Conservation (phyloP, 192 early-diverging fungal genomes). For the Hyaloraphidium curvatum region DNA sequence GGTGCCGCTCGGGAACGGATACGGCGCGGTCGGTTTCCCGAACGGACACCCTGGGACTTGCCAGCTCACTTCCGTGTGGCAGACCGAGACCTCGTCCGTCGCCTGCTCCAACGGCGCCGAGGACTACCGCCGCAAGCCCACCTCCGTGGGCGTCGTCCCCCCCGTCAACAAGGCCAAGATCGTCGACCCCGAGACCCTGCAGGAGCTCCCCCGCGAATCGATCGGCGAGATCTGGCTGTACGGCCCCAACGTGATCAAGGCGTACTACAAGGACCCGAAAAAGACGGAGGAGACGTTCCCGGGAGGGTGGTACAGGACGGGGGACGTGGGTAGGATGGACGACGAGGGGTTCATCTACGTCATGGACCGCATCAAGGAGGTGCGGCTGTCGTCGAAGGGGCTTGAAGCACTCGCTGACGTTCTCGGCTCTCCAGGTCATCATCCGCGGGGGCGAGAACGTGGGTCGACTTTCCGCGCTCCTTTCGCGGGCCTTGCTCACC, state of each 20-base stretch:
- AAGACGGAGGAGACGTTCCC: conserved; percentile 7
- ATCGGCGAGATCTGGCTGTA: conserved; percentile 3
- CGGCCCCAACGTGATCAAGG: conserved; percentile 13
- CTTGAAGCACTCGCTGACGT: no score
- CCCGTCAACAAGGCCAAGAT: conserved; percentile 2
- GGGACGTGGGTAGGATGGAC: conserved; percentile 11
- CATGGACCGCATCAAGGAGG: conserved; percentile 10
- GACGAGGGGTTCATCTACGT: conserved; percentile 11
- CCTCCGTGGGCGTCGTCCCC: conserved; percentile 4
- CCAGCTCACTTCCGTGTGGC: no score
- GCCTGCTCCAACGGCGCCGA: background rate
- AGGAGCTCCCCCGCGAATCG: background rate
- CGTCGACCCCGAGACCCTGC: conserved; percentile 4
- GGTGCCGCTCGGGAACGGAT: conserved; percentile 5
- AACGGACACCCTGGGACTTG: no score
- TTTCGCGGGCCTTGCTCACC: background rate
- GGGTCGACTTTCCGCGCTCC: background rate
- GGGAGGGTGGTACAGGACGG: conserved; percentile 14
- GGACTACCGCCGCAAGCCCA: conserved; percentile 1
- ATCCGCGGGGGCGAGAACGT: conserved; percentile 15
- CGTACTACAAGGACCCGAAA: conserved; percentile 14
- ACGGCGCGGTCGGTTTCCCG: no score
- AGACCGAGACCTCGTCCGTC: conserved; percentile 11
- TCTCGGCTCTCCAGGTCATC: no score
- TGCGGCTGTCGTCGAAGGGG: no score